Evolutionary conservation across 2,329 filamentous ascomycete genomes (phyloP).

Genomic region (Lojkania enalia): DNA sequence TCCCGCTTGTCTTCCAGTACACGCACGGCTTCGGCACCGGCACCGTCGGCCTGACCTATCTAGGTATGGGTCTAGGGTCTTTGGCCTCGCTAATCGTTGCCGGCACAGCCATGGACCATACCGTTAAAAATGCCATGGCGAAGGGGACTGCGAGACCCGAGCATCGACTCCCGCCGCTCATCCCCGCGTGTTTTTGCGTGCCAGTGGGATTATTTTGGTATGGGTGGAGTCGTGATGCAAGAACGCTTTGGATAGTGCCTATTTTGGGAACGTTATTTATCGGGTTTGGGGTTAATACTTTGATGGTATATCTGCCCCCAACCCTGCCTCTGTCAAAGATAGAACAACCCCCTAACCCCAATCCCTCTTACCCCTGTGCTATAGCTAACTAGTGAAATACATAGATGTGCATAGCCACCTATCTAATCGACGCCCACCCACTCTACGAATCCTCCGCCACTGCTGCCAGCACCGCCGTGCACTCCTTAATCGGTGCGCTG

Average conservation of each 20-base stretch:
- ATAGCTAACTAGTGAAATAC: too few species aligned
- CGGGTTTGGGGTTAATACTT: constrained; percentile 10
- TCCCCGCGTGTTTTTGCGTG: constrained; percentile 28
- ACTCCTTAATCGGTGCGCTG: constrained; percentile 55
- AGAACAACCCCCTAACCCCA: too few species aligned
- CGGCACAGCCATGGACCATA: constrained; percentile 27
- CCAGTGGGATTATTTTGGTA: constrained; percentile 32
- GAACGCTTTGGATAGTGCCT: constrained; percentile 57
- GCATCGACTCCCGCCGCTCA: constrained; percentile 44
- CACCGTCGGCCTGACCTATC: constrained; percentile 22
- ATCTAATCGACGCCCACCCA: constrained; percentile 61
- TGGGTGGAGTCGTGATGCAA: constrained; percentile 50
- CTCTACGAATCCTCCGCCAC: constrained; percentile 46
- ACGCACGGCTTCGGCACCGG: constrained; percentile 21
- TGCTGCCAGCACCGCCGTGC: constrained; percentile 59
- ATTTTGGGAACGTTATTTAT: constrained; percentile 28
- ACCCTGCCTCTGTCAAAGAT: too few species aligned
- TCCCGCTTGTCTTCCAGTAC: constrained; percentile 27
- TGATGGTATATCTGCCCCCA: not conserved
- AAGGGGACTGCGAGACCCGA: constrained; percentile 30
- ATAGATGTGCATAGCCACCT: constrained; percentile 41
- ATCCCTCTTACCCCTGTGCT: not conserved
- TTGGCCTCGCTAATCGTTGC: constrained; percentile 13
- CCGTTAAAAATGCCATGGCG: constrained; percentile 38
- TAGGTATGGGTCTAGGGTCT: constrained; percentile 23